These are phyloP conservation scores for Xylaria sp. DNA, from an alignment of 2,329 filamentous ascomycete genomes.

Conservation along the genomic window DNA sequence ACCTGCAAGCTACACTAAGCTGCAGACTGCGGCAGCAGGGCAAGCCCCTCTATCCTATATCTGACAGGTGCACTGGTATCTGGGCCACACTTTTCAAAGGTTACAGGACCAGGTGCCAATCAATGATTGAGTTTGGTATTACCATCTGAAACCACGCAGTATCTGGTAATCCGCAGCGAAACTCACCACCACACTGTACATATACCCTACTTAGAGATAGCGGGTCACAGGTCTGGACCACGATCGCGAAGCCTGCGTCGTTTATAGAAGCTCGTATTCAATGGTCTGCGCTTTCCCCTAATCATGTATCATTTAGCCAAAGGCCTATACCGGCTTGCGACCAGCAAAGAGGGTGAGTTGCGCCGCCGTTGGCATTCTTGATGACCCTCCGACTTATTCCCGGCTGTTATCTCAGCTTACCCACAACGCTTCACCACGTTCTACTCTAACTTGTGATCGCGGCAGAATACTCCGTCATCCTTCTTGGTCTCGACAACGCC, in stretches of 20 bases:
- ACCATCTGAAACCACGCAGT: conserved; percentile 9
- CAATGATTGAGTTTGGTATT: conserved; percentile 14
- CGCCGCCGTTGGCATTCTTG: conserved; percentile 20
- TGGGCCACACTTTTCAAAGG: background rate
- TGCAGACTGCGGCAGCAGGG: conserved; percentile 11
- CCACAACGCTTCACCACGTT: conserved; percentile 8
- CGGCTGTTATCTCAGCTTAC: background rate
- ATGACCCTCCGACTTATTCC: conserved; percentile 12
- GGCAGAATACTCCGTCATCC: conserved; percentile 93
- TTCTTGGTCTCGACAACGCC: conserved; percentile 96
- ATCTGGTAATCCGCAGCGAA: background rate
- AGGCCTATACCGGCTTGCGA: conserved; percentile 92
- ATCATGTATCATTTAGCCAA: conserved; percentile 96
- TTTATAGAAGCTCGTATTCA: conserved; percentile 1
- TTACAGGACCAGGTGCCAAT: conserved; percentile 18
- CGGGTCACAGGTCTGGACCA: background rate
- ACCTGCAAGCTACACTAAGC: background rate
- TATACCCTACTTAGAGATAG: background rate
- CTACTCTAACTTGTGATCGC: conserved; percentile 26
- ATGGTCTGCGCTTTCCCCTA: background rate
- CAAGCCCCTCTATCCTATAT: conserved; percentile 5
- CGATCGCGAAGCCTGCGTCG: conserved; percentile 7
- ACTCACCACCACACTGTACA: conserved; percentile 17
- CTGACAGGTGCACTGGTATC: background rate
- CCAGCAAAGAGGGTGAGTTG: conserved; percentile 88